Evolutionary conservation across 2,329 filamentous ascomycete species (phyloP).

Genomic region (Colletotrichum acutatum): DNA sequence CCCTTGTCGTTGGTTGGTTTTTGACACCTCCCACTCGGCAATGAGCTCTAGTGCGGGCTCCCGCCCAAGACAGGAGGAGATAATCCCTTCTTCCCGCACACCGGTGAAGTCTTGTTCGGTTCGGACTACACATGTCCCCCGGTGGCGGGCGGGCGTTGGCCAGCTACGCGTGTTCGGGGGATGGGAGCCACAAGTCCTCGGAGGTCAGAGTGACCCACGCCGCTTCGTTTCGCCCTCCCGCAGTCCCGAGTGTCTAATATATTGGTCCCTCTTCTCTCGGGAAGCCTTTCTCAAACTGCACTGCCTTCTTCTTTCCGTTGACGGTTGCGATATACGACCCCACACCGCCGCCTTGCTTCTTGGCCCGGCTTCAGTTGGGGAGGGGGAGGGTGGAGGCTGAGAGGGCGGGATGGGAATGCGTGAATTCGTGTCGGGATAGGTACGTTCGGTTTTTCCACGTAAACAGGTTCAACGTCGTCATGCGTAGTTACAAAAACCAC

Average conservation of each 20-base stretch:
- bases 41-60: background rate
- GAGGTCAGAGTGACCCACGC: background rate
- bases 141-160: background rate
- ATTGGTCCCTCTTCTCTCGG: background rate
- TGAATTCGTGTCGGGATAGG: background rate
- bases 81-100: too few relatives aligned
- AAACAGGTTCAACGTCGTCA: background rate
- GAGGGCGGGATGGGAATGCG: too few relatives aligned
- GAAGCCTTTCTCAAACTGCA: background rate
- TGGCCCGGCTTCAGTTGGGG: background rate
- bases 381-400: background rate
- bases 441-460: background rate
- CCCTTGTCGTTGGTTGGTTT: background rate
- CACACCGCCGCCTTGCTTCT: background rate
- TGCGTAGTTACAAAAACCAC: background rate
- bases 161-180: background rate
- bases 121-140: background rate
- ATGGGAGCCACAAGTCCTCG: background rate
- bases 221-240: constrained; percentile 27
- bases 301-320: background rate
- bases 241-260: constrained; percentile 25
- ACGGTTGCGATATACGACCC: background rate
- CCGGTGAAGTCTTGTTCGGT: background rate
- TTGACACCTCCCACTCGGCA: background rate
- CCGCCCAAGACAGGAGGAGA: too few relatives aligned